Evolutionary conservation across 305 asterid genomes (phyloP).

Genomic region (Fraxinus paxiana): DNA sequence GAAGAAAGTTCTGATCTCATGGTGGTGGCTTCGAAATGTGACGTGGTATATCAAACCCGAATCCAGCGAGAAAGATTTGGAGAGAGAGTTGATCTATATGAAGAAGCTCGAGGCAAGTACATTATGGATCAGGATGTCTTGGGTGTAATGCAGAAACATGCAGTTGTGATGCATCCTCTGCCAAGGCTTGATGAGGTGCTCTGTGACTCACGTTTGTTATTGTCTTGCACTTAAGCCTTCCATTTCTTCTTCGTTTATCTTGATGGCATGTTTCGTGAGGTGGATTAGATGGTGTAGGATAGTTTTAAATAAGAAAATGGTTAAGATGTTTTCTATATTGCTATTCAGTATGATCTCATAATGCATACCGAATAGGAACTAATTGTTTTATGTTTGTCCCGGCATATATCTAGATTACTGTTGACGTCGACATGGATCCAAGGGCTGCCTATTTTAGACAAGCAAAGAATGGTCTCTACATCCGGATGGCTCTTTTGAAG

Average conservation of each 20-base stretch:
- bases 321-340: neutral
- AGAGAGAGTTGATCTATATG: constrained; percentile 65
- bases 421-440: constrained; percentile 74
- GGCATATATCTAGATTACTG: constrained; percentile 48
- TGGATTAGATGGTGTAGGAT: constrained; percentile 65
- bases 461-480: constrained; percentile 85
- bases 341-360: constrained; percentile 66
- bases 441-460: constrained; percentile 92
- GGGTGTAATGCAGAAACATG: constrained; percentile 75
- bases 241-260: neutral
- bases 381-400: neutral
- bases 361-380: constrained; percentile 74
- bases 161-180: constrained; percentile 85
- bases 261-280: neutral
- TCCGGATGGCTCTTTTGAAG: constrained; percentile 83
- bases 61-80: constrained; percentile 80
- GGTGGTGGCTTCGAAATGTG: constrained; percentile 87
- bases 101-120: constrained; percentile 81
- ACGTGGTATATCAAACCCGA: constrained; percentile 76
- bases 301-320: constrained; percentile 25
- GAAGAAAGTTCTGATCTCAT: constrained; percentile 74
- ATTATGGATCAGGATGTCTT: constrained; percentile 53
- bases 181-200: constrained; percentile 90
- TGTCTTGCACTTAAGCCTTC: neutral
- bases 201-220: neutral